Percentiles rank a stretch among this genome's conserved stretches.
Conservation (phyloP, 2,329 filamentous ascomycete species). For the Apiospora aurea region DNA sequence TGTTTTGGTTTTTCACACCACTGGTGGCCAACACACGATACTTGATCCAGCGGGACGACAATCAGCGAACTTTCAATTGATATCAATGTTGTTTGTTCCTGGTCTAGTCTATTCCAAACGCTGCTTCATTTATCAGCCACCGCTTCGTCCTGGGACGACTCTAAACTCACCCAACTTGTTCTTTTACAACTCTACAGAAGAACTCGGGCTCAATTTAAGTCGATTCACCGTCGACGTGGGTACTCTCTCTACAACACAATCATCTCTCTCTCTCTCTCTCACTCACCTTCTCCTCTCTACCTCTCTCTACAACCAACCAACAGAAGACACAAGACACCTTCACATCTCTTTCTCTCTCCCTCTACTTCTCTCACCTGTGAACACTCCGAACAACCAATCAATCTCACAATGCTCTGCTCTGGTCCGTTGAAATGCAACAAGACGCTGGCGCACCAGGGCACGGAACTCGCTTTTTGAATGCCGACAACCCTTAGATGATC, state of each 20-base stretch:
- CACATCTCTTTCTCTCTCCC: not conserved
- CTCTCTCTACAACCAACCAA: not conserved
- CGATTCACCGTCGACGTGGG: not conserved
- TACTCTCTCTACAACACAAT: too few species aligned
- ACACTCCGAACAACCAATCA: not conserved
- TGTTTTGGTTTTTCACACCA: not conserved
- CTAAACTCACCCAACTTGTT: constrained; percentile 9
- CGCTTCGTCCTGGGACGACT: not conserved
- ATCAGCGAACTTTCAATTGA: constrained; percentile 1
- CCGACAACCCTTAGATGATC: not conserved
- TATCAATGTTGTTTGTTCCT: not conserved
- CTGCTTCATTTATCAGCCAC: not conserved
- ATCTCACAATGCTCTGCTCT: constrained; percentile 3
- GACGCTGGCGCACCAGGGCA: not conserved
- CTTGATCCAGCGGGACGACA: not conserved
- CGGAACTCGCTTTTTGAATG: not conserved
- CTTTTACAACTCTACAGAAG: not conserved
- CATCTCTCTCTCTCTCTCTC: not conserved
- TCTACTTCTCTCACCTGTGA: not conserved
- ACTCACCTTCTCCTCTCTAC: not conserved
- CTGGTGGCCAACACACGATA: not conserved
- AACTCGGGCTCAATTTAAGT: not conserved
- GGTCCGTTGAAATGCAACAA: not conserved
- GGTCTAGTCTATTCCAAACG: not conserved
- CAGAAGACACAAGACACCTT: not conserved